phyloP scores from a whole-genome alignment of 352 stramenopile species.

The Globisporangium cystogenes region DNA sequence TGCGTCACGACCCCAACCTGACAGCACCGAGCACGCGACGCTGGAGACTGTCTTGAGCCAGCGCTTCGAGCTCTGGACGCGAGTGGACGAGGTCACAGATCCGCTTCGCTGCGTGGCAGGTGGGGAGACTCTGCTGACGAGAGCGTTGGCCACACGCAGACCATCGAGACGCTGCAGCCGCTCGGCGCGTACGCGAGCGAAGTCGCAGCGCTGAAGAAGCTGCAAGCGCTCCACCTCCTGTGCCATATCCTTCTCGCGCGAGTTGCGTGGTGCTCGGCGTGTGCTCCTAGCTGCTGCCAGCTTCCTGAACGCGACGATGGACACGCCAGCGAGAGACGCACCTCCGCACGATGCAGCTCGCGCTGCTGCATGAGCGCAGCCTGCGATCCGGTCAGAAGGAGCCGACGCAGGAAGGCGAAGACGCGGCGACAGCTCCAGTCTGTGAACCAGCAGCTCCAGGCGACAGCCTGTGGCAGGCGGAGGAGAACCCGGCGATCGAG shows the following conservation, averaged over 20 bases:
- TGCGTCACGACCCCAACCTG: too few species aligned
- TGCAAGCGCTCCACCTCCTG: slow-evolving; percentile 51
- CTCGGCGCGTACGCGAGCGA: slow-evolving; percentile 29
- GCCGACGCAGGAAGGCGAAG: background rate
- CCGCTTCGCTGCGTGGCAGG: too few species aligned
- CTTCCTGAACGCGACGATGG: background rate
- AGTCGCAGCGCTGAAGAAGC: slow-evolving; percentile 28
- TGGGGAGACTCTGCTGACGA: too few species aligned
- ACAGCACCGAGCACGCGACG: background rate
- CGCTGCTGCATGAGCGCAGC: slow-evolving; percentile 31
- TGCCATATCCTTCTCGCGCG: slow-evolving; percentile 60
- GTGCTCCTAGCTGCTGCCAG: background rate
- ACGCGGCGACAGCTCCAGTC: too few species aligned
- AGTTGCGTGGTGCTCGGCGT: background rate
- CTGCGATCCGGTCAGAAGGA: background rate
- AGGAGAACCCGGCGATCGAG: background rate
- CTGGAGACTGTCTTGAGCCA: background rate
- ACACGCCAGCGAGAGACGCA: slow-evolving; percentile 57
- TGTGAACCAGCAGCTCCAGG: too few species aligned
- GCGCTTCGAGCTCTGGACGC: background rate
- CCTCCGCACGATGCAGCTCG: slow-evolving; percentile 47
- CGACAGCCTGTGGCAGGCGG: background rate
- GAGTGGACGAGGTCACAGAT: too few species aligned
- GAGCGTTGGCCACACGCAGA: too few species aligned
- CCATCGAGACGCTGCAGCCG: slow-evolving; percentile 23